These are phyloP conservation scores for Globisporangium okanoganense DNA, from an alignment of 352 stramenopile species.

Conservation along the genomic window DNA sequence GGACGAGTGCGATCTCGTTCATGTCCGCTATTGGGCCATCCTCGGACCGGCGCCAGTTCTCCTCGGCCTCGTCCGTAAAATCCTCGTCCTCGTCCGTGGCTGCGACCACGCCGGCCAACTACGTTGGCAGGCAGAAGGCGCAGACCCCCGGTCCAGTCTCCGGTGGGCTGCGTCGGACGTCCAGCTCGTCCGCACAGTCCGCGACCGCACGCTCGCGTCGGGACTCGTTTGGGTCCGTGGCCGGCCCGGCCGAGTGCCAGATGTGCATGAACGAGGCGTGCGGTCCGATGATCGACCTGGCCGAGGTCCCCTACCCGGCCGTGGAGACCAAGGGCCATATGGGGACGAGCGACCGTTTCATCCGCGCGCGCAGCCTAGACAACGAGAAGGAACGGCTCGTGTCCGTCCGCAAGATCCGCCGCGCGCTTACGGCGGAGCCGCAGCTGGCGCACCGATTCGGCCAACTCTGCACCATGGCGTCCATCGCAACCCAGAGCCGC, in stretches of 20 bases:
- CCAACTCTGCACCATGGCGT: conserved; percentile 80
- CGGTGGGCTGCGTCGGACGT: conserved; percentile 27
- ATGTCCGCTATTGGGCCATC: conserved; percentile 6
- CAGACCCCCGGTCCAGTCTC: not conserved
- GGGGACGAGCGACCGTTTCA: conserved; percentile 49
- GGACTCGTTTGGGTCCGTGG: too few species aligned
- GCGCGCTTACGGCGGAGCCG: conserved; percentile 47
- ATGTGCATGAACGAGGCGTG: conserved; percentile 73
- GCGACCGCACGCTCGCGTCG: too few species aligned
- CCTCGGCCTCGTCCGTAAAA: conserved; percentile 2
- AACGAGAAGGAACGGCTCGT: conserved; percentile 65
- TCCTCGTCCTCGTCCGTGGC: conserved; percentile 1
- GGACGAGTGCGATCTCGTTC: conserved; percentile 16
- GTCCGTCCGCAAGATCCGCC: conserved; percentile 47
- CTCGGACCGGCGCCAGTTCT: not conserved
- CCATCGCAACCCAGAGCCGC: conserved; percentile 65
- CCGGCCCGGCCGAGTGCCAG: conserved; percentile 51
- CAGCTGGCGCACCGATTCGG: conserved; percentile 54
- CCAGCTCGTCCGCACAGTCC: too few species aligned
- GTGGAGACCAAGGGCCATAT: conserved; percentile 67
- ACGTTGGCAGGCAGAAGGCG: conserved; percentile 7
- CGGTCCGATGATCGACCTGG: conserved; percentile 54
- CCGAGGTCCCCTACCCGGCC: conserved; percentile 70
- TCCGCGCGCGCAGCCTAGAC: too few species aligned
- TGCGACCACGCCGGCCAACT: conserved; percentile 16